Base-by-base conservation (phyloP, 2,329 filamentous ascomycete genomes). In the Hortaea sp. region DNA sequence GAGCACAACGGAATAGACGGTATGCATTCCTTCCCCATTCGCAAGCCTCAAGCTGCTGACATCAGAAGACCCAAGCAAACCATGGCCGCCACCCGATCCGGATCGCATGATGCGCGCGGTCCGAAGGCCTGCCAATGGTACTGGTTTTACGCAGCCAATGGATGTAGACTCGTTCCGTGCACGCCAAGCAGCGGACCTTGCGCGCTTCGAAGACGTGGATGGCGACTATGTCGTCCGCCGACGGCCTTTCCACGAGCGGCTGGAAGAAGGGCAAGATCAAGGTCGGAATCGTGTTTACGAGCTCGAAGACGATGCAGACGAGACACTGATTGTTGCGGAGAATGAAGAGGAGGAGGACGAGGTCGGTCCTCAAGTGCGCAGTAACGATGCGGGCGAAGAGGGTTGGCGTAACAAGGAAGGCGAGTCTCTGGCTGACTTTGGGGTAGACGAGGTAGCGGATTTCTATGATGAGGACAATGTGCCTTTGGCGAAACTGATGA, bases 1-100 rank as follows among this genome's bases (percentile, higher is more conserved):
- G 77, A 82, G 51, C 82, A 84, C 53, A 92, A 92, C 65, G 85
- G 80, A 1, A 85, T 89, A 63, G 88, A 92, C 65, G 76, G 80
- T 53, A 65, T 65, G 44, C 63, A 69, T 35, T 9, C 32, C n/a
- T 9, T n/a, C 32, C 37, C 29, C 6, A 11, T n/a, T 9, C 9
- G 32, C 7, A 35, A 35, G 32, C 9, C 32, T 35, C 20, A 20
- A 9, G 32, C 13, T 3, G 34, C 41, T 13, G 11, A 43, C 12
- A 20, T 74, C 73, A 44, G 10, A 29, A 64, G 62, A 66, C 42
- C 58, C 62, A 10, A 57, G 53, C 51, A 62, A 61, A 39, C 58
- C 63, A 4, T 75, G 72, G 72, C 72, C 72, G 29, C 72, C 72
- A 4, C 71, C 70, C 4, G 72, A 75, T 50, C 72, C 72, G 4